Evolutionary conservation across 768 basidiomycete genomes (phyloP), one percentile per base, ranked within the genome.

Genomic region (Auriscalpium orientale): DNA sequence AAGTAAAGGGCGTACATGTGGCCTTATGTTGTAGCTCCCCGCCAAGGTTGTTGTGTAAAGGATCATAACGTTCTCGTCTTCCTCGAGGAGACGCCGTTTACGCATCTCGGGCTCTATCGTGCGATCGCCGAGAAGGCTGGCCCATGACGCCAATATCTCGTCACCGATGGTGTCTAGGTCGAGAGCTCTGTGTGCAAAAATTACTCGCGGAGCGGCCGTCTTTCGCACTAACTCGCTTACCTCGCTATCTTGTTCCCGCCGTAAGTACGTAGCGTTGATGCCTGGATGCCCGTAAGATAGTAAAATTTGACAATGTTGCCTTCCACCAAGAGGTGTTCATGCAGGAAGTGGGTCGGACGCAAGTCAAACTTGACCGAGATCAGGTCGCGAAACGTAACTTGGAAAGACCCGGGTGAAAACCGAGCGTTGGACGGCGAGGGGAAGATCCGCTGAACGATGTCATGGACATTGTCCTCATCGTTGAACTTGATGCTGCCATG

Each of bases 291-390:
- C 16, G 44, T 33, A 12, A 59, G 58, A 4, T 47, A 28, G 40
- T 28, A 59, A 11, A 59, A 50, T 18, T n/a, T 59, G 21, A 59
- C 47, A 1, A 51, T 51, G 51, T 56, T 59, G 18, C 58, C 58
- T 4, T 44, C 35, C 16, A 59, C 51, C 58, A 55, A 49, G 28
- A 59, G 54, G 33, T 59, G 58, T 20, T 59, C 58, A 16, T 51
- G 46, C 46, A 59, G 28, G 34, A 40, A 52, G 12, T 28, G 4
- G 18, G 58, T 53, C 21, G 58, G 58, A 48, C 55, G 54, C 46
- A 59, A 51, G 54, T 49, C 53, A 51, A 56, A 59, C 22, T 53
- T 55, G 18, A 55, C 58, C 7, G 48, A 54, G 40, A 59, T 34
- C 18, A 59, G 37, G 33, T 59, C 58, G 45, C 58, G 45, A 33